Conservation (phyloP, 2,329 filamentous ascomycete species). For the Cladosporium colombiae region DNA sequence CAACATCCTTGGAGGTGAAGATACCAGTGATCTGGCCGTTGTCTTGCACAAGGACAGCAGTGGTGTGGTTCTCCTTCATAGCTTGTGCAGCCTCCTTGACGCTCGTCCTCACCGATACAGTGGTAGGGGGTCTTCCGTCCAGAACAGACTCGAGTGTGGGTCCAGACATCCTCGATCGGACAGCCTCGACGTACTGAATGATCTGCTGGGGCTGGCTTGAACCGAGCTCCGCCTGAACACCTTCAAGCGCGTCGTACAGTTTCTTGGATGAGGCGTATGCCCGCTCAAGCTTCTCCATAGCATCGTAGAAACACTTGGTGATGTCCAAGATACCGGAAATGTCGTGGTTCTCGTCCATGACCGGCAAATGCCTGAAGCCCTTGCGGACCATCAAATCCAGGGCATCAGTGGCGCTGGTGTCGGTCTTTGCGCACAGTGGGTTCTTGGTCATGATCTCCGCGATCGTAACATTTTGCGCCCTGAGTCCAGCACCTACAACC, state of each 20-base stretch:
- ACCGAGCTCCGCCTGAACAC: slow-evolving; percentile 94
- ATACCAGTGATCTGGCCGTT: slow-evolving; percentile 97
- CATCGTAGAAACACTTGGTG: slow-evolving; percentile 99
- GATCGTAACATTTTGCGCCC: slow-evolving; percentile 87
- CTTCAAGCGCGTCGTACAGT: slow-evolving; percentile 94
- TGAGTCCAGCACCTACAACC: slow-evolving; percentile 86
- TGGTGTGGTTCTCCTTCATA: slow-evolving; percentile 99
- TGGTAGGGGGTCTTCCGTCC: slow-evolving; percentile 87
- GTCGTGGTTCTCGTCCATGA: slow-evolving; percentile 99
- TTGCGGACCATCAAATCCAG: slow-evolving; percentile 97
- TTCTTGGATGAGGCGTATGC: slow-evolving; percentile 98
- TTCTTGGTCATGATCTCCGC: slow-evolving; percentile 99
- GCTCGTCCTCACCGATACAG: slow-evolving; percentile 91
- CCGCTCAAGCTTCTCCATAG: slow-evolving; percentile 98
- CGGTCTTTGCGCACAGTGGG: slow-evolving; percentile 92
- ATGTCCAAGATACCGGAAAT: slow-evolving; percentile 98
- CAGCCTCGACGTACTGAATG: slow-evolving; percentile 96
- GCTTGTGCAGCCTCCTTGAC: slow-evolving; percentile 92
- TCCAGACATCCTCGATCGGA: slow-evolving; percentile 95
- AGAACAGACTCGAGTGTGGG: slow-evolving; percentile 93
- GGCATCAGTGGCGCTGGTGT: slow-evolving; percentile 96
- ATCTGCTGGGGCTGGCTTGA: slow-evolving; percentile 97
- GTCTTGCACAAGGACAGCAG: slow-evolving; percentile 92
- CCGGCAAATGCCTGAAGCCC: slow-evolving; percentile 93
- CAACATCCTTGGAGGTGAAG: slow-evolving; percentile 99